Conservation (phyloP, 345 rosid species). For the Hypericum androsaemum region DNA sequence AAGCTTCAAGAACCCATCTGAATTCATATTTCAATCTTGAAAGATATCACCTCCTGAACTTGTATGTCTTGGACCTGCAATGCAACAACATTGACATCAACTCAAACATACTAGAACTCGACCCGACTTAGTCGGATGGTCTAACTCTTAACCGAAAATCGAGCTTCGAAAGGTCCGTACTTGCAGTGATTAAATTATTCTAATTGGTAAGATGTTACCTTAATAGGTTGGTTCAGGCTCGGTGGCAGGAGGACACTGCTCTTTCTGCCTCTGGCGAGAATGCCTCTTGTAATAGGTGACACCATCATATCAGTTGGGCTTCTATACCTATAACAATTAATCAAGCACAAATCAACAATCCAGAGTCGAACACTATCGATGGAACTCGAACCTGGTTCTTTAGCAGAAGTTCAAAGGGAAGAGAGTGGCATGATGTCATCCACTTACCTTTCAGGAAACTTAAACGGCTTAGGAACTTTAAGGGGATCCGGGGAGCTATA, state of each 20-base stretch:
- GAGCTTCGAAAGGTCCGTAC: too few relatives aligned
- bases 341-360: not conserved
- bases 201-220: too few relatives aligned
- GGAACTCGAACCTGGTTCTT: not conserved
- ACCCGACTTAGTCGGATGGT: not conserved
- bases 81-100: not conserved
- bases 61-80: constrained; percentile 25
- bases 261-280: constrained; percentile 68
- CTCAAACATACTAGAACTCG: not conserved
- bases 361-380: not conserved
- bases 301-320: constrained; percentile 88
- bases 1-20: too few relatives aligned
- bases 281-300: constrained; percentile 71
- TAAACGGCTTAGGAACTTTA: constrained; percentile 58
- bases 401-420: not conserved
- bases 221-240: constrained; percentile 31
- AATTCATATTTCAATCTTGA: constrained; percentile 15
- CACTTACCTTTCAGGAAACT: constrained; percentile 61
- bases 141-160: too few relatives aligned
- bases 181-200: too few relatives aligned
- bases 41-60: constrained; percentile 23
- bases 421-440: not conserved
- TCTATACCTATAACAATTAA: constrained; percentile 34
- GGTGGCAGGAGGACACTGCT: constrained; percentile 51
- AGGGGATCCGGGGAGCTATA: constrained; percentile 47